These are phyloP conservation scores for Tripterygium wilfordii DNA, from an alignment of 177 flowering plant species.

Conservation along the genomic window DNA sequence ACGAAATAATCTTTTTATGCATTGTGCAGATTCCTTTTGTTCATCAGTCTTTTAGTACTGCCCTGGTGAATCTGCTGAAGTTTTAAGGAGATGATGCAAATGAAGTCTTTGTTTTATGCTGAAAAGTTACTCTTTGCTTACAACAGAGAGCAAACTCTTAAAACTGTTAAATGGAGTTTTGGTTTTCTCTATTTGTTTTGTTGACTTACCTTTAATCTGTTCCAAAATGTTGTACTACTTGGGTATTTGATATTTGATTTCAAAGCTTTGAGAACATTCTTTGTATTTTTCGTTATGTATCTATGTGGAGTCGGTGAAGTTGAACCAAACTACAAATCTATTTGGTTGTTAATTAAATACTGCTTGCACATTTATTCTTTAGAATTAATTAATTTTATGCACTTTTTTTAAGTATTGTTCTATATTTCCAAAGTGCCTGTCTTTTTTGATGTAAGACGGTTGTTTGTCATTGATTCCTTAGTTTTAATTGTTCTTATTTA, in stretches of 20 bases:
- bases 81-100: slow-evolving; percentile 51
- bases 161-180: slow-evolving; percentile 13
- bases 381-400: too few relatives aligned
- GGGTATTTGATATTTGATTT: slow-evolving; percentile 12
- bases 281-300: slow-evolving; percentile 1
- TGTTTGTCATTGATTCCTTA: too few relatives aligned
- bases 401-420: background rate
- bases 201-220: background rate
- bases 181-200: slow-evolving; percentile 15
- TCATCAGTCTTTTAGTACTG: slow-evolving; percentile 39
- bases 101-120: slow-evolving; percentile 23
- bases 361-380: background rate
- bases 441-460: too few relatives aligned
- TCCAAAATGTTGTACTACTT: slow-evolving; percentile 21
- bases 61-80: slow-evolving; percentile 58
- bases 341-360: too few relatives aligned
- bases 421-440: too few relatives aligned
- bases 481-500: too few relatives aligned
- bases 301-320: background rate
- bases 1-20: slow-evolving; percentile 25
- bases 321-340: slow-evolving; percentile 3
- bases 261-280: slow-evolving; percentile 12
- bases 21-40: slow-evolving; percentile 48
- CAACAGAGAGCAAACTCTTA: slow-evolving; percentile 22
- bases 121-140: slow-evolving; percentile 27